Conservation (phyloP, 2,329 filamentous ascomycete species). For the Claviceps lovelessii region DNA sequence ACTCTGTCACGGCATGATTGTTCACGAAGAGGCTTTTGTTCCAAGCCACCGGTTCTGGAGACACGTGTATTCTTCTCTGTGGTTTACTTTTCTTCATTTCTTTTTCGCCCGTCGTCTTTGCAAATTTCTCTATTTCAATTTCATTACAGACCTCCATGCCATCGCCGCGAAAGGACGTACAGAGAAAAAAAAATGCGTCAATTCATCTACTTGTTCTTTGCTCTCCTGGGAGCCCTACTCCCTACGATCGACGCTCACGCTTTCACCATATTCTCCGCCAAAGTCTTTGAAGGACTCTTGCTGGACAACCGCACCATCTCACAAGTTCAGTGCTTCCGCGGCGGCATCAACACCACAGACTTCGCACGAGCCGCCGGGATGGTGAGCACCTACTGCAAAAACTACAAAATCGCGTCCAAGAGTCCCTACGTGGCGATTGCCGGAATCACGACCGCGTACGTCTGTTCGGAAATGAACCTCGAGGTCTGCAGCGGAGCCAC, state of each 20-base stretch:
- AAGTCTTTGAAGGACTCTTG: background rate
- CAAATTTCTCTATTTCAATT: background rate
- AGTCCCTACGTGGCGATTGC: slow-evolving; percentile 1
- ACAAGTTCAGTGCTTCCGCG: background rate
- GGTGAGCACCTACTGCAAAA: background rate
- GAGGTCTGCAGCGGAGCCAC: background rate
- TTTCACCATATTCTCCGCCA: background rate
- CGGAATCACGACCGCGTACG: background rate
- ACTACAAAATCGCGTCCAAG: background rate
- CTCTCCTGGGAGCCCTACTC: background rate
- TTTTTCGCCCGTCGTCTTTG: too few relatives aligned
- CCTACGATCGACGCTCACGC: background rate
- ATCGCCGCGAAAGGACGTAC: background rate
- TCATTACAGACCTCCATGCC: background rate
- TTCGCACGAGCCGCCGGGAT: background rate
- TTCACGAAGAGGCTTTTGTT: background rate
- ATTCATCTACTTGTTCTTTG: background rate
- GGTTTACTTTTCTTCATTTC: too few relatives aligned
- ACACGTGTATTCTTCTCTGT: background rate
- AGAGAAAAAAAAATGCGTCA: background rate
- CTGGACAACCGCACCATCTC: background rate
- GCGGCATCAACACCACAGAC: background rate
- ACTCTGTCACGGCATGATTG: background rate
- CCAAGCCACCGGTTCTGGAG: background rate
- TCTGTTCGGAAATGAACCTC: background rate